Conservation (phyloP, 2,329 filamentous ascomycete genomes). For the Graphium sp. region DNA sequence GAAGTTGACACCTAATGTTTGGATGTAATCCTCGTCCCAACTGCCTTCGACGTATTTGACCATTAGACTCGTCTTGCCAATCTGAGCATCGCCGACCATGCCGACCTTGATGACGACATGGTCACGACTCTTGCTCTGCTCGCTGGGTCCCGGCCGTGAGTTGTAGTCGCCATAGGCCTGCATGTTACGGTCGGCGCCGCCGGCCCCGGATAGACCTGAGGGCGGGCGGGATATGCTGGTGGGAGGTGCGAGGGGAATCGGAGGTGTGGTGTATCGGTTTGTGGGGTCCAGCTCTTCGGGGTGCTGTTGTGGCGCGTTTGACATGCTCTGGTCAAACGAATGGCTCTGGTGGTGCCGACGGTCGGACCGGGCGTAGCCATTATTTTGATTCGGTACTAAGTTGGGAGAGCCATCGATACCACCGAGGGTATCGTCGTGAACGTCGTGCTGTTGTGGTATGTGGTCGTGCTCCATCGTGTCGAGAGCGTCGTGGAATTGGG, state of each 20-base stretch:
- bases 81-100: slow-evolving; percentile 98
- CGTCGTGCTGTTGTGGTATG: slow-evolving; percentile 12
- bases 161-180: slow-evolving; percentile 26
- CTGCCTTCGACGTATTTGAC: slow-evolving; percentile 99
- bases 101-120: slow-evolving; percentile 97
- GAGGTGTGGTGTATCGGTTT: slow-evolving; percentile 27
- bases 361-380: slow-evolving; percentile 14
- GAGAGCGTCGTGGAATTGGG: slow-evolving; percentile 34
- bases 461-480: slow-evolving; percentile 32
- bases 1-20: slow-evolving; percentile 96
- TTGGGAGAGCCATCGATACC: slow-evolving; percentile 30
- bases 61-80: slow-evolving; percentile 98
- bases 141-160: slow-evolving; percentile 9
- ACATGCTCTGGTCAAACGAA: slow-evolving; percentile 30
- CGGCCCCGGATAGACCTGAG: slow-evolving; percentile 31
- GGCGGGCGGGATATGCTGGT: slow-evolving; percentile 30
- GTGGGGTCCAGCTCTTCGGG: slow-evolving; percentile 24
- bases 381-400: slow-evolving; percentile 14
- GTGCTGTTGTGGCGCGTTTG: slow-evolving; percentile 18
- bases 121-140: slow-evolving; percentile 36
- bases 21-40: slow-evolving; percentile 99
- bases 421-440: slow-evolving; percentile 30
- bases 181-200: slow-evolving; percentile 18
- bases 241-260: slow-evolving; percentile 22
- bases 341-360: slow-evolving; percentile 25